These are phyloP conservation scores for Climacium dendroides DNA, from an alignment of 225 moss, liverwort and hornwort genomes.

Conservation along the genomic window DNA sequence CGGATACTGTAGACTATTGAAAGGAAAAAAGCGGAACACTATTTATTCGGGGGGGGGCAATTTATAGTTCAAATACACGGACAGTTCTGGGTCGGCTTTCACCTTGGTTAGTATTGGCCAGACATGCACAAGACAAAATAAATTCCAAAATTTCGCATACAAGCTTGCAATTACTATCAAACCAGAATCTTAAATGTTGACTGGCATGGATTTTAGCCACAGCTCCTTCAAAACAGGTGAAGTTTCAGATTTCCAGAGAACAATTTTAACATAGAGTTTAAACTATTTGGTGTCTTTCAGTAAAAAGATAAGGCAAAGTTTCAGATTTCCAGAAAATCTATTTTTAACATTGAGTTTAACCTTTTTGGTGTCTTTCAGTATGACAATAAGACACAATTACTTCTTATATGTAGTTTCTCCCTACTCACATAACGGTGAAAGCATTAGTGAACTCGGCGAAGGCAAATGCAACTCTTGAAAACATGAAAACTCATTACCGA, in stretches of 20 bases:
- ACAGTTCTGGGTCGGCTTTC: no score
- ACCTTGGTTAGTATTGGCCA: not conserved
- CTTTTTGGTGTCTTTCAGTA: no score
- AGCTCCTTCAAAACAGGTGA: not conserved
- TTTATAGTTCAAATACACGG: not conserved
- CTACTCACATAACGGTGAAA: not conserved
- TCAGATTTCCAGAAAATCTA: no score
- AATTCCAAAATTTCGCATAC: not conserved
- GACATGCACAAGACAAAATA: not conserved
- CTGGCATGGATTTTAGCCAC: not conserved
- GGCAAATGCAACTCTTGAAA: not conserved
- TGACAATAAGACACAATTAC: not conserved
- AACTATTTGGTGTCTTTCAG: not conserved
- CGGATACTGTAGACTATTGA: not conserved
- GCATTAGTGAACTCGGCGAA: not conserved
- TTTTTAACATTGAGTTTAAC: no score
- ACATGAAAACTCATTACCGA: no score
- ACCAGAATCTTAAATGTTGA: not conserved
- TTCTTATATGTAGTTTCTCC: not conserved
- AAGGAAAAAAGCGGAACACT: not conserved
- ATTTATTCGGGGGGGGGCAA: accelerated
- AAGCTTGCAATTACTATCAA: not conserved
- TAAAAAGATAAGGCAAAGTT: not conserved
- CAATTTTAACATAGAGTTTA: not conserved
- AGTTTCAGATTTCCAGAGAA: not conserved